phyloP scores from a whole-genome alignment of 345 rosid genomes.

The Eucalyptus grandis region DNA sequence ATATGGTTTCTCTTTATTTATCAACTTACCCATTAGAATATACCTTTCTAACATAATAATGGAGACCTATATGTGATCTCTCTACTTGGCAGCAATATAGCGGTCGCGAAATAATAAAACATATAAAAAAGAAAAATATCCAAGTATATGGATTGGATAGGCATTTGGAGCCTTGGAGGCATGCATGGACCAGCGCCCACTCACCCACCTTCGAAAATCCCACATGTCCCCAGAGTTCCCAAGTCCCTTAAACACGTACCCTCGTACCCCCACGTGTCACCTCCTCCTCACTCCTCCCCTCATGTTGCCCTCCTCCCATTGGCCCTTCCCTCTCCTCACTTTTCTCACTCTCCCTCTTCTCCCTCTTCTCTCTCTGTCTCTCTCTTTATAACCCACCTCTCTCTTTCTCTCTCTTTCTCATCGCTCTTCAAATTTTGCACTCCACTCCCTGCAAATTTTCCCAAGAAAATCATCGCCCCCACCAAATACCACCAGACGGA shows the following conservation, averaged over 20 bases:
- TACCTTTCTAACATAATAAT: no score
- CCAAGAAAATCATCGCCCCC: neutral
- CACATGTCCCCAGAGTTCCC: conserved; percentile 40
- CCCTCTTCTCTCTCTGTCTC: neutral
- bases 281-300: conserved; percentile 14
- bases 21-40: neutral
- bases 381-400: neutral
- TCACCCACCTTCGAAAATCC: neutral
- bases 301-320: conserved; percentile 36
- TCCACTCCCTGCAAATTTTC: neutral
- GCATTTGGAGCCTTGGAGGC: conserved; percentile 3
- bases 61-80: neutral
- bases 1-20: neutral
- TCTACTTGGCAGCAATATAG: neutral
- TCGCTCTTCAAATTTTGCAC: neutral
- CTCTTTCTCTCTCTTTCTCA: neutral
- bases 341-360: neutral
- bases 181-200: conserved; percentile 40
- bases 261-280: conserved; percentile 48
- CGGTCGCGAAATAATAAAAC: neutral
- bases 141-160: neutral
- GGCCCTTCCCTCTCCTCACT: neutral
- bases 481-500: neutral
- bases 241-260: conserved; percentile 62
- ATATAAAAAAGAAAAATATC: neutral